Conservation (phyloP, 1,139 yeast species). For the Scheffersomyces quercinus region DNA sequence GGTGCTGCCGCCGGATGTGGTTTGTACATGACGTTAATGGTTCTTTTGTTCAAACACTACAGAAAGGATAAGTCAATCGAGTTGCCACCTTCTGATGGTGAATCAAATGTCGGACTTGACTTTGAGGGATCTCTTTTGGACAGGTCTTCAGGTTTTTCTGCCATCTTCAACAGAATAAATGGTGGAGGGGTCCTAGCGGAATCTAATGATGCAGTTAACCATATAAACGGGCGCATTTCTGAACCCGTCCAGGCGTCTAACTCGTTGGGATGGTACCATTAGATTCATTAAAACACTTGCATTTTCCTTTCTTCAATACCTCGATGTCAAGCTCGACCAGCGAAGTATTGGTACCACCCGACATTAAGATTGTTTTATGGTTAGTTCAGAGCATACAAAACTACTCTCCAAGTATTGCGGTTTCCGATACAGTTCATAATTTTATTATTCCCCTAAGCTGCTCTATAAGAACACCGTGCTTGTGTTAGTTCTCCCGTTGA, state of each 20-base stretch:
- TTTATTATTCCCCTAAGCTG: no score
- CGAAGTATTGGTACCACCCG: no score
- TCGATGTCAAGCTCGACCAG: neutral
- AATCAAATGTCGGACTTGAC: slow-evolving; percentile 35
- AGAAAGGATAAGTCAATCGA: slow-evolving; percentile 38
- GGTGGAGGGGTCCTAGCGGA: slow-evolving; percentile 18
- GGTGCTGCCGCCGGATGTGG: slow-evolving; percentile 72
- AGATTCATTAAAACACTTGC: slow-evolving; percentile 2
- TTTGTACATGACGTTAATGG: slow-evolving; percentile 56
- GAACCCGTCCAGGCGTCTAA: slow-evolving; percentile 49
- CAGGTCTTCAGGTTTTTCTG: slow-evolving; percentile 27
- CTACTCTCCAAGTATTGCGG: no score
- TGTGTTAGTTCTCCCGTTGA: no score
- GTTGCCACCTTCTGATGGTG: slow-evolving; percentile 46
- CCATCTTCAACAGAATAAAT: slow-evolving; percentile 32
- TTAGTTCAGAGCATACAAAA: no score
- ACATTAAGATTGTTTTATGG: no score
- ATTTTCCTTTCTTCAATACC: neutral
- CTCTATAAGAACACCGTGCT: no score
- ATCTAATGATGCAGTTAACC: slow-evolving; percentile 7
- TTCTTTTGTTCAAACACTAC: slow-evolving; percentile 39
- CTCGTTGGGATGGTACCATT: slow-evolving; percentile 46
- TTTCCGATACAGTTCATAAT: no score
- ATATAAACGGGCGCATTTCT: slow-evolving; percentile 31
- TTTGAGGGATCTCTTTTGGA: slow-evolving; percentile 17